Conservation (phyloP, 208 protist species). For the Leishmania braziliensis region DNA sequence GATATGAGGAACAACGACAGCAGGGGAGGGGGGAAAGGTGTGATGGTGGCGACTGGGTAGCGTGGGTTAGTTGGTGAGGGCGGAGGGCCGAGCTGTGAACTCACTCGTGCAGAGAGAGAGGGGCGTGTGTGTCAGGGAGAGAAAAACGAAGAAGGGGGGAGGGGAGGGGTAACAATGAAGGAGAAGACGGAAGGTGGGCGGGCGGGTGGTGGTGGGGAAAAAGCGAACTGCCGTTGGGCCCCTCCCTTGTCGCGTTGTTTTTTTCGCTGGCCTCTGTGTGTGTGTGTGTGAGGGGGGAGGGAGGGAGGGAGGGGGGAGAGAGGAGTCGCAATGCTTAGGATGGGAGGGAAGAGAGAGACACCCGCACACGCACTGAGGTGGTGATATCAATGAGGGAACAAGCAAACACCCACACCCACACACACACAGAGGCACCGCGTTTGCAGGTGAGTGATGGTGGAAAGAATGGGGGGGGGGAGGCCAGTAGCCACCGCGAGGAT, state of each 20-base stretch:
- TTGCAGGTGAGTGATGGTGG: conserved; percentile 1
- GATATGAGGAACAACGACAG: too few species aligned
- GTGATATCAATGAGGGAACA: neutral
- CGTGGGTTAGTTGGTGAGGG: neutral
- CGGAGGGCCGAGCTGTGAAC: neutral
- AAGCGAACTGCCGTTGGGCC: neutral
- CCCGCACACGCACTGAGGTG: neutral
- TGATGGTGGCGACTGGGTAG: neutral
- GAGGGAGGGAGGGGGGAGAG: too few species aligned
- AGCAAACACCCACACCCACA: neutral
- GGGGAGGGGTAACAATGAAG: neutral
- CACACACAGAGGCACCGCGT: neutral
- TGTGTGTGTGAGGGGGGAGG: neutral
- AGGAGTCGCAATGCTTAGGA: neutral
- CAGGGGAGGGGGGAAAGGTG: neutral
- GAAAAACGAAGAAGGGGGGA: neutral
- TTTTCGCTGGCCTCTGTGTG: neutral
- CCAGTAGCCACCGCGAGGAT: neutral
- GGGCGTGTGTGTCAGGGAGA: neutral
- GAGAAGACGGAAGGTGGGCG: neutral
- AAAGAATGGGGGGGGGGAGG: neutral
- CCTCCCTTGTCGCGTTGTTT: neutral
- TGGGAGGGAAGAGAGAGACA: neutral
- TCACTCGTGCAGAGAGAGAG: neutral
- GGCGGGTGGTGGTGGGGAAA: too few species aligned